Evolutionary conservation across 805 yeast species (phyloP).

Genomic region (Yarrowia phangngaensis): DNA sequence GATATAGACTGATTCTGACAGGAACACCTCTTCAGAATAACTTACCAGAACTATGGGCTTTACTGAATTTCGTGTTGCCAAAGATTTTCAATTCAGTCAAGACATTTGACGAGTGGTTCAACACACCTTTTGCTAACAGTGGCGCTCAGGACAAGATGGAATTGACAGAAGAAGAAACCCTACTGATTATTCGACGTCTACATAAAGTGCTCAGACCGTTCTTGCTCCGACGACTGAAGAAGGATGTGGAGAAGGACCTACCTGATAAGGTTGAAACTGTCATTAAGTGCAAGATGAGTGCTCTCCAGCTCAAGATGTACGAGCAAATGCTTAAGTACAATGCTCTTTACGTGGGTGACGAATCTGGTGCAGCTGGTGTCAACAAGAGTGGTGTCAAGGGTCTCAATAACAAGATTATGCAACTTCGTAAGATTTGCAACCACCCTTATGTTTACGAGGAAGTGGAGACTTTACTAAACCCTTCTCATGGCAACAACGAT

Average conservation of each 20-base stretch:
- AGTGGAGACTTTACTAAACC: conserved; percentile 79
- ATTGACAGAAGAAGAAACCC: conserved; percentile 90
- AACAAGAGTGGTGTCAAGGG: conserved; percentile 61
- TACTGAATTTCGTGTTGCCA: conserved; percentile 88
- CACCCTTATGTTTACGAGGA: conserved; percentile 97
- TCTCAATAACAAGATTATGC: conserved; percentile 92
- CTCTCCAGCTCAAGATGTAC: conserved; percentile 75
- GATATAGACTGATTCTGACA: conserved; percentile 83
- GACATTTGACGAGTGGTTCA: conserved; percentile 97
- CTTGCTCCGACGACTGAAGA: conserved; percentile 86
- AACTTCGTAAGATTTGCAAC: conserved; percentile 90
- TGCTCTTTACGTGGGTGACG: conserved; percentile 65
- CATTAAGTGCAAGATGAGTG: conserved; percentile 87
- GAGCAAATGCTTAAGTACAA: conserved; percentile 89
- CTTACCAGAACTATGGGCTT: conserved; percentile 94
- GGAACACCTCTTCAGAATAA: conserved; percentile 97
- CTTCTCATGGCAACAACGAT: conserved; percentile 64
- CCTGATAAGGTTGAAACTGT: conserved; percentile 96
- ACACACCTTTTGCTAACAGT: conserved; percentile 96
- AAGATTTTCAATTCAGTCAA: conserved; percentile 95
- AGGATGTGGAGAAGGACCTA: conserved; percentile 93
- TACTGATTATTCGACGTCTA: conserved; percentile 87
- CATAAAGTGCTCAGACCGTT: conserved; percentile 96
- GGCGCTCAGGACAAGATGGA: conserved; percentile 94
- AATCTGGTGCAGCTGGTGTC: conserved; percentile 40